These are phyloP conservation scores for Raffaelea arxii DNA, from an alignment of 2,329 filamentous ascomycete genomes.

Conservation along the genomic window DNA sequence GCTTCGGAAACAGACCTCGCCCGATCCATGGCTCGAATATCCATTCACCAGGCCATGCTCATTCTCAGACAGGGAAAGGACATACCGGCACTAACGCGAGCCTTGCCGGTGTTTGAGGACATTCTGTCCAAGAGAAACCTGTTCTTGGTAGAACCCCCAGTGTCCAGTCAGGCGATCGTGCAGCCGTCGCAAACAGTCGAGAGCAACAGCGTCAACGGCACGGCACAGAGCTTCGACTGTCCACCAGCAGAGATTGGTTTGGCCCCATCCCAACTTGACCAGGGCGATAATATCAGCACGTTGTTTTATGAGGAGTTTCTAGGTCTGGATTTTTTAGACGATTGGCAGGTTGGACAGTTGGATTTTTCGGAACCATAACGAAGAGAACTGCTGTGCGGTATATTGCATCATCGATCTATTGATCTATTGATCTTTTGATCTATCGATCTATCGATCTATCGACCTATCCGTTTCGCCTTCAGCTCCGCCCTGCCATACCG, in stretches of 20 bases:
- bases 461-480: too few species aligned
- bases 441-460: too few species aligned
- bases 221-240: not conserved
- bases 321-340: not conserved
- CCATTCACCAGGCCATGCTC: constrained; percentile 16
- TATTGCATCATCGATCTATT: too few species aligned
- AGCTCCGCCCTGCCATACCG: too few species aligned
- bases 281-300: not conserved
- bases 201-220: too few species aligned
- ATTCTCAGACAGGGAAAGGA: constrained; percentile 15
- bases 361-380: constrained; percentile 14
- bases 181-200: too few species aligned
- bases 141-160: constrained; percentile 4
- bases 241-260: not conserved
- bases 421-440: too few species aligned
- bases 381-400: too few species aligned
- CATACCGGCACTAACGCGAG: constrained; percentile 15
- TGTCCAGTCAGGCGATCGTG: constrained; percentile 11
- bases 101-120: constrained; percentile 8
- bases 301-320: not conserved
- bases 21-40: constrained; percentile 17
- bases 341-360: constrained; percentile 16
- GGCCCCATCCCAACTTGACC: not conserved
- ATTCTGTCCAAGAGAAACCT: not conserved
- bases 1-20: constrained; percentile 15